phyloP scores from a whole-genome alignment of 1,139 yeast species.

The Debaryomyces sp. region DNA sequence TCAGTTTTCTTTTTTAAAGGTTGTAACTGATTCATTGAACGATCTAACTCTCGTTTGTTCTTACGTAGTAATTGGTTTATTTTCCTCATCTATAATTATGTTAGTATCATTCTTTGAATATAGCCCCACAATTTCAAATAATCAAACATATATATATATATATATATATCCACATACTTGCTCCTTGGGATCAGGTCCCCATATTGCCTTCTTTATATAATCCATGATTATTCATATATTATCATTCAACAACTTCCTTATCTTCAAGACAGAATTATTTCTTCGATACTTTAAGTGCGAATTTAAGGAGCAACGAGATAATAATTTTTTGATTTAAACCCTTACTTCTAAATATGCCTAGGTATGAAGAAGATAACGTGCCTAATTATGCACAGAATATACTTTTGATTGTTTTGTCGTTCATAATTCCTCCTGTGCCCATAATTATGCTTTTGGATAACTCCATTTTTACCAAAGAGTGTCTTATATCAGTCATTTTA shows the following conservation, averaged over 20 bases:
- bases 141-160: background rate
- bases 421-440: conserved; percentile 46
- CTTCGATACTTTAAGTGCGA: conserved; percentile 6
- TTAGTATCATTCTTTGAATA: conserved; percentile 20
- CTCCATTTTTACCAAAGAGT: conserved; percentile 36
- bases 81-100: conserved; percentile 59
- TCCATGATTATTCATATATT: conserved; percentile 50
- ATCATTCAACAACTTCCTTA: background rate
- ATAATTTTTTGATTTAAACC: background rate
- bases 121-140: background rate
- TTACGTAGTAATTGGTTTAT: conserved; percentile 81
- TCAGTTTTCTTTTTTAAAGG: conserved; percentile 76
- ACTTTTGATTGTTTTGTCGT: conserved; percentile 34
- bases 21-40: conserved; percentile 67
- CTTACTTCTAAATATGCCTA: background rate
- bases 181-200: conserved; percentile 97
- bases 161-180: conserved; percentile 48
- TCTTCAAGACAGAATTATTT: background rate
- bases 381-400: conserved; percentile 16
- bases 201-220: conserved; percentile 75
- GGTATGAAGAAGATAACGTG: background rate
- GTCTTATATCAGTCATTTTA: conserved; percentile 36
- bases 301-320: conserved; percentile 4
- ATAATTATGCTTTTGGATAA: conserved; percentile 32
- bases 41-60: conserved; percentile 81